phyloP scores from a whole-genome alignment of 1,284 basidiomycete species.

The Sphaerobolus stellatus region DNA sequence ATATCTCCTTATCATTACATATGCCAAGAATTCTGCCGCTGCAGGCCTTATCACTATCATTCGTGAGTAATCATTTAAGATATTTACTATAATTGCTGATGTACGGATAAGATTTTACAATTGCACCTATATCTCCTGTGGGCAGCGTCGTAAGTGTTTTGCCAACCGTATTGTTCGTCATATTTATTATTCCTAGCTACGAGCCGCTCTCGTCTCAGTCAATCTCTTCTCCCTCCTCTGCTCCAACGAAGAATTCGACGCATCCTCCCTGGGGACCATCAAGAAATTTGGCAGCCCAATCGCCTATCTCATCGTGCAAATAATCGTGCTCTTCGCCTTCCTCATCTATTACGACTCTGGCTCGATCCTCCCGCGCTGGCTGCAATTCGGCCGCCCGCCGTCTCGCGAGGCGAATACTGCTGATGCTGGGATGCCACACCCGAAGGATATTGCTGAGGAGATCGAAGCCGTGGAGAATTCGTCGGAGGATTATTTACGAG shows the following conservation, averaged over 20 bases:
- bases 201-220: constrained; percentile 69
- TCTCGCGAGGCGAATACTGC: not conserved
- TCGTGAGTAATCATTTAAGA: constrained; percentile 36
- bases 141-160: constrained; percentile 58
- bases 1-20: constrained; percentile 70
- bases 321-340: constrained; percentile 50
- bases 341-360: constrained; percentile 66
- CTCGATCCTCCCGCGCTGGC: constrained; percentile 38
- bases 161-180: not conserved
- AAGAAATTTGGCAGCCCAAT: constrained; percentile 73
- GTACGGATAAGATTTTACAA: constrained; percentile 52
- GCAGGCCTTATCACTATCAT: constrained; percentile 56
- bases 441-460: constrained; percentile 55
- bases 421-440: not conserved
- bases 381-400: constrained; percentile 12
- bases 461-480: constrained; percentile 47
- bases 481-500: constrained; percentile 54
- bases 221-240: constrained; percentile 79
- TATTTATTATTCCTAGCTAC: constrained; percentile 36
- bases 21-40: constrained; percentile 60
- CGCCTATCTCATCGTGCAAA: constrained; percentile 64
- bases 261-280: constrained; percentile 52
- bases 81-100: not conserved
- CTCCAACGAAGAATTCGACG: constrained; percentile 49
- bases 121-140: constrained; percentile 67